Conservation (phyloP, 371 early-diverging fungal species). For the Blakeslea trispora region DNA sequence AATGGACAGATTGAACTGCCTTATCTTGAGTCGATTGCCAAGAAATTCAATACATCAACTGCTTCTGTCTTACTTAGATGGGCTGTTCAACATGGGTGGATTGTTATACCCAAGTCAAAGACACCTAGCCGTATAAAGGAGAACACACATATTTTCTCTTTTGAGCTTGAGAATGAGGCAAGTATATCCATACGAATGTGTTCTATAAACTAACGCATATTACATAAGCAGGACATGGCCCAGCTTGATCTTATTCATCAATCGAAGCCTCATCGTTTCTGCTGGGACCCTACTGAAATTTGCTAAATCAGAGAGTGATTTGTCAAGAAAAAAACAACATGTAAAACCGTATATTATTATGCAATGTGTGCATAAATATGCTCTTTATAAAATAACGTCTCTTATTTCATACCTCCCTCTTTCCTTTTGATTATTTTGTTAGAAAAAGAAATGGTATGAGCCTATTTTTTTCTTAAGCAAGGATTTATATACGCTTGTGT, state of each 20-base stretch:
- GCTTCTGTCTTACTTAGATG: conserved; percentile 81
- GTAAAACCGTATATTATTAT: too few species aligned
- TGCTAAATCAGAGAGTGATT: too few species aligned
- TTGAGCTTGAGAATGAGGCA: conserved; percentile 51
- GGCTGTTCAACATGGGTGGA: conserved; percentile 68
- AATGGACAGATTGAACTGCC: conserved; percentile 27
- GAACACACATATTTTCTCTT: conserved; percentile 53
- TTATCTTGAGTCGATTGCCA: conserved; percentile 40
- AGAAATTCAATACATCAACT: conserved; percentile 33
- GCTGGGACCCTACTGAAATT: conserved; percentile 67
- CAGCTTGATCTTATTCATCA: conserved; percentile 50
- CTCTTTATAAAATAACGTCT: too few species aligned
- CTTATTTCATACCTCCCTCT: too few species aligned
- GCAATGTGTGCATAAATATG: too few species aligned
- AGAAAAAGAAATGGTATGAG: too few species aligned
- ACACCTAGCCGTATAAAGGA: conserved; percentile 48
- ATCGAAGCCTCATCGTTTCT: conserved; percentile 51
- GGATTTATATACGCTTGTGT: too few species aligned
- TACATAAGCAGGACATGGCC: conserved; percentile 54
- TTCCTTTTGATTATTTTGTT: too few species aligned
- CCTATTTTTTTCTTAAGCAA: too few species aligned
- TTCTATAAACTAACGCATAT: neutral
- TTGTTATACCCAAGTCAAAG: conserved; percentile 72
- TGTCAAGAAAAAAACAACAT: too few species aligned
- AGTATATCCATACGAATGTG: conserved; percentile 1